A percentile compares a stretch with the other conserved stretches of the same genome.
Conservation (phyloP, 768 basidiomycete genomes). For the Kwoniella bestiolae region DNA sequence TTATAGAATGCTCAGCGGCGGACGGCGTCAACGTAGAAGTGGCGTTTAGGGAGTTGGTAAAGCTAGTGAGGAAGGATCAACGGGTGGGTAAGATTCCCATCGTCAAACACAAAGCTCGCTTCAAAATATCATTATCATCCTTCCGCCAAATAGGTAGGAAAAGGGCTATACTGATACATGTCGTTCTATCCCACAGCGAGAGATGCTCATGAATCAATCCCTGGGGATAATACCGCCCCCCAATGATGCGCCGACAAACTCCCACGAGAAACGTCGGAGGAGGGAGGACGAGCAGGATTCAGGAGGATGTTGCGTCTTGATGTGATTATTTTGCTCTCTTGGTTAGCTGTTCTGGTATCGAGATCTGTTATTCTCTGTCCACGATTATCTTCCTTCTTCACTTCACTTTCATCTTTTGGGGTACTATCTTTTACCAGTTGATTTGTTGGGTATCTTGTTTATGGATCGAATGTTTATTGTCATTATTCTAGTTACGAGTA, state of each 20-base stretch:
- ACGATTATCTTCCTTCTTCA: background rate
- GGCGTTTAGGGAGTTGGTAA: constrained; percentile 60
- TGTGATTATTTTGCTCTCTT: too few species aligned
- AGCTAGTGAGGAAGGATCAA: constrained; percentile 59
- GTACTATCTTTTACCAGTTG: too few species aligned
- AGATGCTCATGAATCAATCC: background rate
- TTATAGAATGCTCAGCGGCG: constrained; percentile 62
- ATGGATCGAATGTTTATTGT: too few species aligned
- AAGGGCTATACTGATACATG: background rate
- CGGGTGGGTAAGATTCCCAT: constrained; percentile 59
- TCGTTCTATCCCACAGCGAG: background rate
- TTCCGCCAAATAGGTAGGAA: too few species aligned
- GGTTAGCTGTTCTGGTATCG: too few species aligned
- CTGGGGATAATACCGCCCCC: background rate
- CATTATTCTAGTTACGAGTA: too few species aligned
- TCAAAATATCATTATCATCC: too few species aligned
- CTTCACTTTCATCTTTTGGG: too few species aligned
- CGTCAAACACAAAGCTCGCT: too few species aligned
- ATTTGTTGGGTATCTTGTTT: too few species aligned
- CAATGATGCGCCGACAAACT: background rate
- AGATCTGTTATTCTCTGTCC: too few species aligned
- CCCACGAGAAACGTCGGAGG: constrained; percentile 1
- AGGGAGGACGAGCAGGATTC: background rate
- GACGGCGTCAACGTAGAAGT: constrained; percentile 61
- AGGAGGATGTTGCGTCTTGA: constrained; percentile 6